Base-by-base conservation (phyloP, 768 basidiomycete genomes). In the Tylopilus plumbeoviolaceoides region DNA sequence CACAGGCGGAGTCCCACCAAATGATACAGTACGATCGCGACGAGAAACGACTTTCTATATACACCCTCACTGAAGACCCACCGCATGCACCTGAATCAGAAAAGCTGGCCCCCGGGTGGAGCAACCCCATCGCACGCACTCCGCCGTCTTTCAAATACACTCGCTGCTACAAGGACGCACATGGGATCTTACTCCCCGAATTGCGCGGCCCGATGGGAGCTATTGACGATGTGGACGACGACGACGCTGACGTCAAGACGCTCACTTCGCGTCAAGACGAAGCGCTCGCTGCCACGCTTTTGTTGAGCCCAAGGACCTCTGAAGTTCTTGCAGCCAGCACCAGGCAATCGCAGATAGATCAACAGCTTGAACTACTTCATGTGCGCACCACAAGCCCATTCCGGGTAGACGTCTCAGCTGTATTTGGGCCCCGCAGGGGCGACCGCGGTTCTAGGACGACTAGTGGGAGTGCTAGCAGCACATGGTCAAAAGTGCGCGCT, bases 301-400 rank as follows among this genome's bases (percentile, higher is more conserved):
- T 65, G 43, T 59, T 80, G 51, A 78, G 78, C 51, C 78, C 78
- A 6, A 72, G 78, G 27, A 78, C 71, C 6, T 70, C 70, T 15
- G 69, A 73, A 59, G 68, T 59, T 18, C 47, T 42, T 48, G 47
- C 49, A 45, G 9, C 47, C 20, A 25, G 35, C 21, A 11, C 53
- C 44, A 17, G 44, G n/a, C 48, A 38, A 35, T 44, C 59, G 9
- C 47, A 38, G 7, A 28, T 42, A 21, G 48, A 20, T 38, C 49
- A 50, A 45, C 30, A 47, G 57, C 50, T 56, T 28, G 51, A 60
- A 44, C 66, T 72, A 44, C 69, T 78, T 38, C 62, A 62, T 48
- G 69, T 78, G 33, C 71, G 71, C 21, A 60, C 66, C 47, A 68
- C 70, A n/a, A 79, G 76, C 63, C 78, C 80, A 4, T 80, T 80